Percentiles rank a stretch among this genome's conserved stretches.
Evolutionary conservation across 306 rosid species (phyloP).

Genomic region (Rosa chinensis): DNA sequence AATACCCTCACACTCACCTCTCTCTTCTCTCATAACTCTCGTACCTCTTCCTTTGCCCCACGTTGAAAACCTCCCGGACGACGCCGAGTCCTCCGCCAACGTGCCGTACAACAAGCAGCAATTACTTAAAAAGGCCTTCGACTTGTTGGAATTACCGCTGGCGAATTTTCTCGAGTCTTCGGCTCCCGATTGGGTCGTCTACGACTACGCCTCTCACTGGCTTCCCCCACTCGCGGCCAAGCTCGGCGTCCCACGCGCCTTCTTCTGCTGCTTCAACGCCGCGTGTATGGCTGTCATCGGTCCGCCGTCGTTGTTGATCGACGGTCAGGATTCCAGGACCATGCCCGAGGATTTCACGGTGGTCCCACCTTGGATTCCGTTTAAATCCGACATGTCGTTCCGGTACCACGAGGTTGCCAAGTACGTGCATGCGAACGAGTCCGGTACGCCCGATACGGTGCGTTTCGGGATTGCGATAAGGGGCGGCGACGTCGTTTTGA

Average conservation of each 20-base stretch:
- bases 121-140: conserved; percentile 42
- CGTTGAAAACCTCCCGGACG: conserved; percentile 29
- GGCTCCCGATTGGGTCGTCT: conserved; percentile 44
- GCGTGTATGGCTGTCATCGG: conserved; percentile 25
- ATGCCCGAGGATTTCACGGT: conserved; percentile 34
- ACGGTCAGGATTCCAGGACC: conserved; percentile 23
- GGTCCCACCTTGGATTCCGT: conserved; percentile 42
- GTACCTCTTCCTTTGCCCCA: conserved; percentile 32
- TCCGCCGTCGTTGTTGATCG: conserved; percentile 26
- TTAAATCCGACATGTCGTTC: conserved; percentile 19
- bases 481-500: conserved; percentile 34
- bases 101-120: conserved; percentile 38
- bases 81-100: conserved; percentile 46
- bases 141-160: conserved; percentile 28
- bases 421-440: conserved; percentile 14
- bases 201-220: conserved; percentile 59
- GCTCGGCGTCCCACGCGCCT: conserved; percentile 32
- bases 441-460: conserved; percentile 27
- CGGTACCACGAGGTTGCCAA: conserved; percentile 30
- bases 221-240: conserved; percentile 37
- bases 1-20: conserved; percentile 31
- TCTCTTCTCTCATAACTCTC: conserved; percentile 34
- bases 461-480: conserved; percentile 29
- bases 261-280: conserved; percentile 42
- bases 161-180: conserved; percentile 13